These are phyloP conservation scores for Sordariomycetes sp. DNA, from an alignment of 2,329 filamentous ascomycete genomes.

Conservation along the genomic window DNA sequence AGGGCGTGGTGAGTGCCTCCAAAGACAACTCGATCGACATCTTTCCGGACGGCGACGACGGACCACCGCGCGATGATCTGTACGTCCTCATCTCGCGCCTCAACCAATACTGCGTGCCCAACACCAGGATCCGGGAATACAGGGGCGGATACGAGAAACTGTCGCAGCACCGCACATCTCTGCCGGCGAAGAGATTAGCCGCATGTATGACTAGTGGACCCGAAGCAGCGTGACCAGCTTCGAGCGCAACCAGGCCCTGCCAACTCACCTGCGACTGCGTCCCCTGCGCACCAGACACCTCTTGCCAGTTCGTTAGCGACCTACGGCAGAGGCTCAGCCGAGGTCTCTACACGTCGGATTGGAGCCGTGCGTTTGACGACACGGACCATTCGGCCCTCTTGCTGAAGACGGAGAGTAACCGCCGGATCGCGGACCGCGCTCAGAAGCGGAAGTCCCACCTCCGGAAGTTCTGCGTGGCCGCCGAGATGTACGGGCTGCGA, in stretches of 20 bases:
- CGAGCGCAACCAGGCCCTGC: background rate
- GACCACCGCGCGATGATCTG: background rate
- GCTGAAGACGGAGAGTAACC: background rate
- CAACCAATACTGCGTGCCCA: slow-evolving; percentile 1
- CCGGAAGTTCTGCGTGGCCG: background rate
- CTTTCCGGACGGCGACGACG: background rate
- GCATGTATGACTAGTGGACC: too few relatives aligned
- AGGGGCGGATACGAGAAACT: background rate
- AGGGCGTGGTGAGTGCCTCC: background rate
- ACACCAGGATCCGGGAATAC: background rate
- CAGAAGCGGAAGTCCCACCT: background rate
- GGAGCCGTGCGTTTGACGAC: background rate
- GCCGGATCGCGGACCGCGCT: background rate
- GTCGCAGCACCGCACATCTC: background rate
- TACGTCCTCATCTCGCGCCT: background rate
- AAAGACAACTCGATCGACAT: background rate
- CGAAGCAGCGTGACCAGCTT: background rate
- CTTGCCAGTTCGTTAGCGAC: background rate
- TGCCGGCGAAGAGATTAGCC: background rate
- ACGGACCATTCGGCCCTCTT: background rate
- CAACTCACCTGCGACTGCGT: background rate
- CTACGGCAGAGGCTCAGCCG: background rate
- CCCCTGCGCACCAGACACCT: background rate
- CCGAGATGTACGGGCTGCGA: background rate
- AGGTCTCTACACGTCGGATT: background rate